Percentiles rank a stretch among this genome's conserved stretches.
phyloP scores from a whole-genome alignment of 345 rosid genomes.

The Syzygium aromaticum region DNA sequence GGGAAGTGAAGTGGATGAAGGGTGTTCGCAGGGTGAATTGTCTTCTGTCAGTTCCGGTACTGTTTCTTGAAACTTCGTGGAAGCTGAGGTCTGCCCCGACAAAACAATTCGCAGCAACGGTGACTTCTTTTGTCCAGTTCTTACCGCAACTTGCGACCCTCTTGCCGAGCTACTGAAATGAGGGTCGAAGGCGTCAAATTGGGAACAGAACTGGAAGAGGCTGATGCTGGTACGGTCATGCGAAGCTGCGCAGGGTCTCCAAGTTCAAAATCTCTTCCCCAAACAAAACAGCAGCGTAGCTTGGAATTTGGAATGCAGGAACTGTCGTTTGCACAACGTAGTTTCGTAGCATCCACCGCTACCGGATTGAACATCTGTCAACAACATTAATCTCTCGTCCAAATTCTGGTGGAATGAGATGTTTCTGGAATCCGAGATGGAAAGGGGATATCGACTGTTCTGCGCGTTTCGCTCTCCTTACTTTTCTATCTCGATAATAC shows the following conservation, averaged over 20 bases:
- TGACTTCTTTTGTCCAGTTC: neutral
- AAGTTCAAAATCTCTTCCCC: neutral
- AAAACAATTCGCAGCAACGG: neutral
- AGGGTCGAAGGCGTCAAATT: neutral
- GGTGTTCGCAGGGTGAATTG: neutral
- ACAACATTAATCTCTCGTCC: neutral
- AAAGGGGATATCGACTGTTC: neutral
- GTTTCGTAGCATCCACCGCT: neutral
- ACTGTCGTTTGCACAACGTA: neutral
- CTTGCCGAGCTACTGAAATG: accelerated
- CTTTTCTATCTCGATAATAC: neutral
- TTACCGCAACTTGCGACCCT: neutral
- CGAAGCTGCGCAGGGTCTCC: neutral
- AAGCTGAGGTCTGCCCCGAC: neutral
- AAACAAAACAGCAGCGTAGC: neutral
- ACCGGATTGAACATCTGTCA: neutral
- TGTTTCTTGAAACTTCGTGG: neutral
- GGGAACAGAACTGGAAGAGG: neutral
- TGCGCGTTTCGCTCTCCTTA: neutral
- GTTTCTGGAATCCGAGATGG: neutral
- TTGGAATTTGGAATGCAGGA: neutral
- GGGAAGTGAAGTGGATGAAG: neutral
- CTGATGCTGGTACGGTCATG: neutral
- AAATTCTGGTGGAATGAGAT: neutral
- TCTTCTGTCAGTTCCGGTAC: neutral